Evolutionary conservation across 345 rosid species (phyloP).

Genomic region (Corchorus capsularis): DNA sequence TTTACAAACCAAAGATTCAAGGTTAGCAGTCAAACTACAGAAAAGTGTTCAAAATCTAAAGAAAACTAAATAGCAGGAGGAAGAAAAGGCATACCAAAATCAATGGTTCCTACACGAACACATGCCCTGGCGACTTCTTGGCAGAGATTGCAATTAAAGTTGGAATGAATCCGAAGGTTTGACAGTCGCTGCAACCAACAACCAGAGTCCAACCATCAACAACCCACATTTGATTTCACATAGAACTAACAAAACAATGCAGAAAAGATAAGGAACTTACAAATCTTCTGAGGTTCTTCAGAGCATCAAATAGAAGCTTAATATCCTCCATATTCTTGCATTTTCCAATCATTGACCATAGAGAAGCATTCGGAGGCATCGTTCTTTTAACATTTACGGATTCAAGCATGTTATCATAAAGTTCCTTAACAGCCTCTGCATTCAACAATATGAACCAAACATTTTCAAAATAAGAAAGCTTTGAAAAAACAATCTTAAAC

Average conservation of each 20-base stretch:
- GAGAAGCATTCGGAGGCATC: constrained; percentile 83
- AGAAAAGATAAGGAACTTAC: constrained; percentile 43
- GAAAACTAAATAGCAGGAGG: constrained; percentile 1
- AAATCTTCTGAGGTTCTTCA: constrained; percentile 74
- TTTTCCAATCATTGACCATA: constrained; percentile 72
- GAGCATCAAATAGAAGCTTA: constrained; percentile 60
- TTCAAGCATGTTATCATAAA: constrained; percentile 55
- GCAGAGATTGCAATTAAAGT: constrained; percentile 81
- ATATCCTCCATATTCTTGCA: constrained; percentile 71
- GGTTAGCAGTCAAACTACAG: background rate
- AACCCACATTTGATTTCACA: background rate
- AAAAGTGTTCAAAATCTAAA: background rate
- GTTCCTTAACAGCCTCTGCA: constrained; percentile 76
- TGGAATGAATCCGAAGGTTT: constrained; percentile 74
- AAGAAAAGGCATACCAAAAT: constrained; percentile 56
- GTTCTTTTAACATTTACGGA: constrained; percentile 64
- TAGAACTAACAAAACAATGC: background rate
- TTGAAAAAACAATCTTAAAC: background rate
- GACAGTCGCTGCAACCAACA: constrained; percentile 72
- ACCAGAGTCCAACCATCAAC: constrained; percentile 6
- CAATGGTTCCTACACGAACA: constrained; percentile 65
- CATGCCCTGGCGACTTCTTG: constrained; percentile 82
- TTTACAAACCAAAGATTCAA: constrained; percentile 15
- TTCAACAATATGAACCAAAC: constrained; percentile 21
- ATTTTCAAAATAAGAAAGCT: background rate